Percentiles rank a stretch among this genome's conserved stretches.
Conservation (phyloP, 1,284 basidiomycete species). For the Albatrellus sp. region DNA sequence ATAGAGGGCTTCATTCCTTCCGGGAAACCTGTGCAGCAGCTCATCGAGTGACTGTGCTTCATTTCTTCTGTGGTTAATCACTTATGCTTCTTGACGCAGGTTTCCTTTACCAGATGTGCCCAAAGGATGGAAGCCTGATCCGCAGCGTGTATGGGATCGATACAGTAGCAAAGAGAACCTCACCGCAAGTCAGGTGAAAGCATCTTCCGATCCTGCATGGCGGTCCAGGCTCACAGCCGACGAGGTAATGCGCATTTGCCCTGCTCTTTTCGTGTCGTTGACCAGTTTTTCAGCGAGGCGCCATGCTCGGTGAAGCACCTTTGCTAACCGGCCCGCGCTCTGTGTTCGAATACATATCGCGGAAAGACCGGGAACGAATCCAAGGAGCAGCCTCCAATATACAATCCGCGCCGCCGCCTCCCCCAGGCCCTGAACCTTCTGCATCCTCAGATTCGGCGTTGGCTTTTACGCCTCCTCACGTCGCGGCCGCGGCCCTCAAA, state of each 20-base stretch:
- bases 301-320: conserved; percentile 71
- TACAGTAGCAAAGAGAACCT: conserved; percentile 38
- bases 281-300: conserved; percentile 48
- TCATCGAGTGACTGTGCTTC: conserved; percentile 45
- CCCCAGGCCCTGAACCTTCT: conserved; percentile 13
- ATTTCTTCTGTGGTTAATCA: conserved; percentile 10
- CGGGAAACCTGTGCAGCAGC: conserved; percentile 55
- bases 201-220: conserved; percentile 1
- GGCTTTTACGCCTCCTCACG: conserved; percentile 57
- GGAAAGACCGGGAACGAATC: conserved; percentile 80
- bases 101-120: conserved; percentile 75
- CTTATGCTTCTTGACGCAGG: conserved; percentile 28
- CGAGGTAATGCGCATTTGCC: conserved; percentile 30
- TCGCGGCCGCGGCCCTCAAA: conserved; percentile 77
- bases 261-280: background rate
- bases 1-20: conserved; percentile 68
- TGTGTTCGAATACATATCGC: conserved; percentile 87
- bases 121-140: conserved; percentile 76
- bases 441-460: conserved; percentile 21
- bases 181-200: conserved; percentile 9
- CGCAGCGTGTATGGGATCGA: conserved; percentile 63
- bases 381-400: conserved; percentile 41
- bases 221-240: conserved; percentile 42
- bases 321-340: conserved; percentile 62
- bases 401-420: conserved; percentile 13